A percentile compares a stretch with the other conserved stretches of the same genome.
Conservation (phyloP, 805 yeast species). For the Saturnispora diversa region DNA sequence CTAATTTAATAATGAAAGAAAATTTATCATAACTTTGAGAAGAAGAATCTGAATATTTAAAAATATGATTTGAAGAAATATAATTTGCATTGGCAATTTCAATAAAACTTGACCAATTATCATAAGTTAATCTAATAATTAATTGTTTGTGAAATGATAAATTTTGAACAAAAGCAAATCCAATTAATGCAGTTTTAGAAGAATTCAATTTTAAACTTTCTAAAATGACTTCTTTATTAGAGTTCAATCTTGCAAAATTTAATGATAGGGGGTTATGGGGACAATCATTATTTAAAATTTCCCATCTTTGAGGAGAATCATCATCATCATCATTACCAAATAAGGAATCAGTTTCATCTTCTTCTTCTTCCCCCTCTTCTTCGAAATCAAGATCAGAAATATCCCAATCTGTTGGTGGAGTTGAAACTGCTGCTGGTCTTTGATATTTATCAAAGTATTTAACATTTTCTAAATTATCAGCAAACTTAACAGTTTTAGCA, state of each 20-base stretch:
- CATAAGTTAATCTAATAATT: slow-evolving; percentile 40
- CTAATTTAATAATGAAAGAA: slow-evolving; percentile 41
- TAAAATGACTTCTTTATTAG: slow-evolving; percentile 23
- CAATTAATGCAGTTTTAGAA: slow-evolving; percentile 36
- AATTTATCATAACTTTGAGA: slow-evolving; percentile 33
- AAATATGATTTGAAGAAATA: slow-evolving; percentile 32
- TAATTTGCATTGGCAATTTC: slow-evolving; percentile 30
- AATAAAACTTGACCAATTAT: slow-evolving; percentile 36
- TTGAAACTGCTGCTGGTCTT: slow-evolving; percentile 57
- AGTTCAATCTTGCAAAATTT: slow-evolving; percentile 28
- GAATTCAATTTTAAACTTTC: slow-evolving; percentile 34
- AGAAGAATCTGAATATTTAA: slow-evolving; percentile 32
- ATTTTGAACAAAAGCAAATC: slow-evolving; percentile 34
- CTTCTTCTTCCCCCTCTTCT: slow-evolving; percentile 19
- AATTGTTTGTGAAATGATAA: slow-evolving; percentile 34
- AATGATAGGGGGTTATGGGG: slow-evolving; percentile 23
- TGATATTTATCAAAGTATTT: slow-evolving; percentile 56
- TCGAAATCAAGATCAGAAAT: slow-evolving; percentile 16
- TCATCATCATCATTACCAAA: slow-evolving; percentile 14
- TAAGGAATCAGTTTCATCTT: slow-evolving; percentile 14
- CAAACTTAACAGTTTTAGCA: slow-evolving; percentile 56
- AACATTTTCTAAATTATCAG: slow-evolving; percentile 49
- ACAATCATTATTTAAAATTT: slow-evolving; percentile 26
- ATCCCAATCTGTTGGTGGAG: slow-evolving; percentile 13
- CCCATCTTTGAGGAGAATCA: slow-evolving; percentile 22